A percentile compares a stretch with the other conserved stretches of the same genome.
These are phyloP conservation scores for Fusarium graminum DNA, from an alignment of 2,329 filamentous ascomycete genomes.

Conservation along the genomic window DNA sequence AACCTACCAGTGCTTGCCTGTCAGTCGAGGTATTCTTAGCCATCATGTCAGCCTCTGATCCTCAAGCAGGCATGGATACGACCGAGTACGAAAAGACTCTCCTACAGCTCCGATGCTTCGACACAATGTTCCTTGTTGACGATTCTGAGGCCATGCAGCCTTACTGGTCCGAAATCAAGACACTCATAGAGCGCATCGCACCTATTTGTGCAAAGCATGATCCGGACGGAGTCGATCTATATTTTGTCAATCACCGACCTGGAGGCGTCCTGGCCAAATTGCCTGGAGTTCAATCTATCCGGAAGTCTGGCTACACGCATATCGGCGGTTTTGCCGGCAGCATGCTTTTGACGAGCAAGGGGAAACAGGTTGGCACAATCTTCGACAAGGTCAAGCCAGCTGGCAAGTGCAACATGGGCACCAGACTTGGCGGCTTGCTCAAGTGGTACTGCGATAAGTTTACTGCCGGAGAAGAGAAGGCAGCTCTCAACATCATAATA, in stretches of 20 bases:
- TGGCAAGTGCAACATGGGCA: constrained; percentile 27
- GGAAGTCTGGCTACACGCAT: constrained; percentile 22
- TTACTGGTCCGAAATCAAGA: constrained; percentile 28
- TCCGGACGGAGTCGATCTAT: constrained; percentile 20
- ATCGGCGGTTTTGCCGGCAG: constrained; percentile 19
- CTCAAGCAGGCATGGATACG: constrained; percentile 6
- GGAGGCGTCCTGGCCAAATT: constrained; percentile 21
- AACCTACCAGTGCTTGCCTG: not conserved
- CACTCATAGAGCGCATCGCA: constrained; percentile 24
- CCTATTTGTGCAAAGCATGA: constrained; percentile 24
- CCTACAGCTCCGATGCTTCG: constrained; percentile 22
- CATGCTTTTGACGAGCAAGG: constrained; percentile 25
- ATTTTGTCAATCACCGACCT: constrained; percentile 24
- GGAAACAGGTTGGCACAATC: constrained; percentile 21
- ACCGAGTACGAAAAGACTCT: constrained; percentile 22
- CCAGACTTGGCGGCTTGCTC: constrained; percentile 17
- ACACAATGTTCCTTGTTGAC: constrained; percentile 24
- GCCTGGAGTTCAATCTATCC: constrained; percentile 22
- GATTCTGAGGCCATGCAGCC: constrained; percentile 25
- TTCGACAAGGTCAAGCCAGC: constrained; percentile 22
- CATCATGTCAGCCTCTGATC: constrained; percentile 6
- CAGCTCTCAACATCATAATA: constrained; percentile 19
- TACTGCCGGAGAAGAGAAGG: constrained; percentile 21
- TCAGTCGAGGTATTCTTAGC: not conserved
- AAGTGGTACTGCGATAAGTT: constrained; percentile 31